Evolutionary conservation across 805 yeast species (phyloP).

Genomic region (Candida broadrunensis): DNA sequence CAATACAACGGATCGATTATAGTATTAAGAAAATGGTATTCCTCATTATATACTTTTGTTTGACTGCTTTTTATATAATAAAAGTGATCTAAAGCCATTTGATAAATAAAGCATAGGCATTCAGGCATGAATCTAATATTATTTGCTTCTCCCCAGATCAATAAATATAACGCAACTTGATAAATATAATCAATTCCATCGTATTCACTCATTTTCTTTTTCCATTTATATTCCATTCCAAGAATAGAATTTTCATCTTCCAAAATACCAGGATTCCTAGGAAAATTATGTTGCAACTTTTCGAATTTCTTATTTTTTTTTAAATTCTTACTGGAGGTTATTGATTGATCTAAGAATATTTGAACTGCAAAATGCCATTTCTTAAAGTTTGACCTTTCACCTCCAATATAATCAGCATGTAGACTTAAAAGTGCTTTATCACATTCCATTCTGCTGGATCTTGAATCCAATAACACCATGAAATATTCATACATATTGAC

Average conservation of each 20-base stretch:
- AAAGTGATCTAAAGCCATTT: constrained; percentile 22
- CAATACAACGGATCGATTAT: constrained; percentile 50
- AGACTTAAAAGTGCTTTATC: constrained; percentile 66
- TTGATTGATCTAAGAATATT: constrained; percentile 68
- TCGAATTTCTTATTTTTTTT: constrained; percentile 31
- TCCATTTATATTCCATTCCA: constrained; percentile 55
- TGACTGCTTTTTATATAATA: constrained; percentile 4
- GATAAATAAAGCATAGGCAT: constrained; percentile 31
- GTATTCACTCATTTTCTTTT: constrained; percentile 53
- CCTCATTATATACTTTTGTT: constrained; percentile 1
- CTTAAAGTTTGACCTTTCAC: constrained; percentile 79
- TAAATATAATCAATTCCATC: constrained; percentile 57
- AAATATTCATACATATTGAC: constrained; percentile 79
- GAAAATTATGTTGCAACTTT: constrained; percentile 18
- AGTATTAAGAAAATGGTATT: constrained; percentile 30
- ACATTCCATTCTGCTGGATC: constrained; percentile 78
- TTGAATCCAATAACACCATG: constrained; percentile 78
- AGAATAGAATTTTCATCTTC: constrained; percentile 13
- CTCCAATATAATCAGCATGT: constrained; percentile 92
- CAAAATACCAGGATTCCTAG: neutral
- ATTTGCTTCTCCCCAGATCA: constrained; percentile 78
- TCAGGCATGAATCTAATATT: constrained; percentile 54
- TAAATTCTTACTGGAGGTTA: constrained; percentile 28
- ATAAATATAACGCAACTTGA: constrained; percentile 61
- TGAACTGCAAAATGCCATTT: constrained; percentile 93